Conservation (phyloP, 331 rosid genomes). For the Quercus tomentella region DNA sequence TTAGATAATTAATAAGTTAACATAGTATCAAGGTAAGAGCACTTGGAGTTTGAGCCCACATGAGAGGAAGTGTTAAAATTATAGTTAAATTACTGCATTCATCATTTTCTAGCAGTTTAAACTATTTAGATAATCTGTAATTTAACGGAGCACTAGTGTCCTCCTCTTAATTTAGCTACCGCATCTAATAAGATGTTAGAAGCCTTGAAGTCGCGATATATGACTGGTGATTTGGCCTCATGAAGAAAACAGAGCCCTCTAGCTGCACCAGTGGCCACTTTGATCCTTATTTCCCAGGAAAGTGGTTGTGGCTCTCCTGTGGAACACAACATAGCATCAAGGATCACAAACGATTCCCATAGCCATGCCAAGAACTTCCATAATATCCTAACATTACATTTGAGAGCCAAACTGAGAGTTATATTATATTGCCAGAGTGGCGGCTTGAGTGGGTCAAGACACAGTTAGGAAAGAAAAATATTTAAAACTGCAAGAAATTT, state of each 20-base stretch:
- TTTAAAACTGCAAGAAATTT: background rate
- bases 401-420: background rate
- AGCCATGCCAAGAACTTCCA: background rate
- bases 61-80: too few species aligned
- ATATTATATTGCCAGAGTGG: too few species aligned
- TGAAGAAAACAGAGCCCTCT: conserved; percentile 94
- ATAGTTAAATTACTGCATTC: too few species aligned
- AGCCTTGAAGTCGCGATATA: conserved; percentile 96
- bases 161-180: conserved; percentile 37
- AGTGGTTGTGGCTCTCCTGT: conserved; percentile 95
- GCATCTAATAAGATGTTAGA: conserved; percentile 87
- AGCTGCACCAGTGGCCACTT: conserved; percentile 96
- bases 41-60: too few species aligned
- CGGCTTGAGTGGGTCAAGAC: background rate
- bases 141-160: background rate
- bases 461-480: background rate
- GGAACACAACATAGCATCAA: background rate
- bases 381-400: background rate
- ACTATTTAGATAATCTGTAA: too few species aligned
- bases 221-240: conserved; percentile 86
- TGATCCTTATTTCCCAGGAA: conserved; percentile 87
- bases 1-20: too few species aligned
- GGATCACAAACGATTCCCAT: conserved; percentile 2
- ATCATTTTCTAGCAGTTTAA: too few species aligned
- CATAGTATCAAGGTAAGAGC: too few species aligned